Conservation (phyloP, 2,329 filamentous ascomycete genomes). For the Proliferodiscus dingleyae region DNA sequence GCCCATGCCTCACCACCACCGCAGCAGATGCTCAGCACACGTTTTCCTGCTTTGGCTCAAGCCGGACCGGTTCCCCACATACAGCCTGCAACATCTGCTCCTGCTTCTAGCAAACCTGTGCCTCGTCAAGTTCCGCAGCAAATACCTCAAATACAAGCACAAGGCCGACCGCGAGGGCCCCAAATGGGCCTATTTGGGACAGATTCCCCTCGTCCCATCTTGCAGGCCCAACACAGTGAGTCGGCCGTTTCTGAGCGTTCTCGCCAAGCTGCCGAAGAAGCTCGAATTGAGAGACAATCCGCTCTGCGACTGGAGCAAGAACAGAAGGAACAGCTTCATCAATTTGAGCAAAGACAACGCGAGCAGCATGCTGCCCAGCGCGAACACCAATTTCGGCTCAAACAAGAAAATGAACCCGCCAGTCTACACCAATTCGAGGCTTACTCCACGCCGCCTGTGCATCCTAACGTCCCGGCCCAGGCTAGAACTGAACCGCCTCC, state of each 20-base stretch:
- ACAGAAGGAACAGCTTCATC: constrained; percentile 20
- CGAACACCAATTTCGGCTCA: constrained; percentile 22
- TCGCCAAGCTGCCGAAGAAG: constrained; percentile 27
- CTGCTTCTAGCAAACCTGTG: constrained; percentile 23
- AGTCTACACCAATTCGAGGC: constrained; percentile 33
- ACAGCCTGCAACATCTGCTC: constrained; percentile 22
- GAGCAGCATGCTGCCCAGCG: constrained; percentile 7
- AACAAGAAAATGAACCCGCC: constrained; percentile 30
- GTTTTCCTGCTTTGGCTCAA: constrained; percentile 31
- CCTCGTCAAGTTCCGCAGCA: constrained; percentile 24
- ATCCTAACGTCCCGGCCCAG: constrained; percentile 17
- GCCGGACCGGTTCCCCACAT: constrained; percentile 29
- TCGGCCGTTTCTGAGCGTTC: constrained; percentile 21
- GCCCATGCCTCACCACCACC: constrained; percentile 25
- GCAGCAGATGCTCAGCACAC: constrained; percentile 16
- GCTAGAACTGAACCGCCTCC: constrained; percentile 22
- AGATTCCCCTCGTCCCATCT: constrained; percentile 22
- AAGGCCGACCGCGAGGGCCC: constrained; percentile 25
- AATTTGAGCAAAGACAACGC: constrained; percentile 10
- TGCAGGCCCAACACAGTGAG: constrained; percentile 18
- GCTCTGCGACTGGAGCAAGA: constrained; percentile 25
- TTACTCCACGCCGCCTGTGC: constrained; percentile 23
- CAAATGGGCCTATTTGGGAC: constrained; percentile 27
- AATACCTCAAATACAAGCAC: constrained; percentile 15
- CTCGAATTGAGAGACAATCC: constrained; percentile 26